These are phyloP conservation scores for Carallia brachiata DNA, from an alignment of 345 rosid species.

Conservation along the genomic window DNA sequence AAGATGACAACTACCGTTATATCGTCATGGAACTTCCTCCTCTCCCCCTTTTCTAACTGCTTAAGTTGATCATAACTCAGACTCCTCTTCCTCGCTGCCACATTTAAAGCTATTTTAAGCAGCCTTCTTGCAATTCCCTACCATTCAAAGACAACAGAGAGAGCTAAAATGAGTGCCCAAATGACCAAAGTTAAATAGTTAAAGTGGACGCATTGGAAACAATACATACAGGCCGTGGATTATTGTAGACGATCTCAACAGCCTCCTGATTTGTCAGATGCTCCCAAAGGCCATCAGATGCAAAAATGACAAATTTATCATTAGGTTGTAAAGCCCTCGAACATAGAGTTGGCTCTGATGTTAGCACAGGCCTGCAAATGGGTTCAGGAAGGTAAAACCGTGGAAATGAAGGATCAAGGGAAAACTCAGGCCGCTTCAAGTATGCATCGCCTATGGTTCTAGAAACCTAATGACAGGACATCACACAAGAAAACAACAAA, in stretches of 20 bases:
- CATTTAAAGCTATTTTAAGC: slow-evolving; percentile 61
- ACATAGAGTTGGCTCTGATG: slow-evolving; percentile 70
- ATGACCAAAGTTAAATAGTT: not conserved
- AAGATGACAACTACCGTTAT: slow-evolving; percentile 83
- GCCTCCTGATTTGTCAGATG: slow-evolving; percentile 82
- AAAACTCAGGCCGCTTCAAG: slow-evolving; percentile 83
- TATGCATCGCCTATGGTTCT: slow-evolving; percentile 98
- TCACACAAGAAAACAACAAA: slow-evolving; percentile 1
- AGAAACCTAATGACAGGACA: slow-evolving; percentile 54
- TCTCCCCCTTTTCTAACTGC: slow-evolving; percentile 56
- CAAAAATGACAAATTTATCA: slow-evolving; percentile 87
- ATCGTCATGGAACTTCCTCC: slow-evolving; percentile 81
- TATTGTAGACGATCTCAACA: slow-evolving; percentile 62
- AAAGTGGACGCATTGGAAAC: not conserved
- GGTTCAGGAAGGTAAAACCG: slow-evolving; percentile 76
- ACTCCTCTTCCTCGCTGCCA: slow-evolving; percentile 69
- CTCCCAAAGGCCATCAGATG: slow-evolving; percentile 98
- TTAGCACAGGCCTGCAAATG: slow-evolving; percentile 69
- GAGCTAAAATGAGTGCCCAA: not conserved
- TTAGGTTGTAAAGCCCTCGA: slow-evolving; percentile 57
- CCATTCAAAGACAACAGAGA: not conserved
- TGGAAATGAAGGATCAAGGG: slow-evolving; percentile 81
- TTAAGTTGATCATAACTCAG: slow-evolving; percentile 67
- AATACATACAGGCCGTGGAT: slow-evolving; percentile 65
- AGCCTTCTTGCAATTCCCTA: slow-evolving; percentile 86